Evolutionary conservation across 768 basidiomycete genomes (phyloP).

Genomic region (Mycena galericulata): DNA sequence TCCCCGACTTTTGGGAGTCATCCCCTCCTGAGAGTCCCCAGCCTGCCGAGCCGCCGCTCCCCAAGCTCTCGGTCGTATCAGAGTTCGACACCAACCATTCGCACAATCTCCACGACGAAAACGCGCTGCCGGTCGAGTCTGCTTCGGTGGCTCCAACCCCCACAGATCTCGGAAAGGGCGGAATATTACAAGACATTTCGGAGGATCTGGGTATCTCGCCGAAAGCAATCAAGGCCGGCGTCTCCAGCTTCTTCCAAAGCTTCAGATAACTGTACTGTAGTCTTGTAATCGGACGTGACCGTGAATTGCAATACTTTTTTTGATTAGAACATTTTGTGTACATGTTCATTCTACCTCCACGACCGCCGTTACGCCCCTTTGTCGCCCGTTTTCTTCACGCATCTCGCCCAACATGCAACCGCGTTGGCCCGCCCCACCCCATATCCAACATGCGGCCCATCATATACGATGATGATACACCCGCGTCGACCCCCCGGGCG

Average conservation of each 20-base stretch:
- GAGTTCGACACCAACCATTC: slow-evolving; percentile 53
- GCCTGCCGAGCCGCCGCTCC: slow-evolving; percentile 43
- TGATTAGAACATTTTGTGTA: not conserved
- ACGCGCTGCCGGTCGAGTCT: slow-evolving; percentile 25
- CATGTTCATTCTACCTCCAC: slow-evolving; percentile 9
- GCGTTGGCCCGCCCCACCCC: slow-evolving; percentile 81
- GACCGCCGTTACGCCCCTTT: slow-evolving; percentile 10
- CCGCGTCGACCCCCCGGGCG: slow-evolving; percentile 48
- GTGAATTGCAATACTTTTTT: not conserved
- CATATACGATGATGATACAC: slow-evolving; percentile 72
- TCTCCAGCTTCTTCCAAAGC: slow-evolving; percentile 20
- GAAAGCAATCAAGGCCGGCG: slow-evolving; percentile 18
- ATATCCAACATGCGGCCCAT: slow-evolving; percentile 84
- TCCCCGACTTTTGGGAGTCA: slow-evolving; percentile 61
- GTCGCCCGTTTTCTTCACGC: slow-evolving; percentile 32
- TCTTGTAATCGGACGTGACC: not conserved
- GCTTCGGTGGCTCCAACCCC: slow-evolving; percentile 30
- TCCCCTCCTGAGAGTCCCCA: slow-evolving; percentile 34
- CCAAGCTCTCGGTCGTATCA: slow-evolving; percentile 59
- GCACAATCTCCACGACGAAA: slow-evolving; percentile 48
- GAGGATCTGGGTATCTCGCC: slow-evolving; percentile 25
- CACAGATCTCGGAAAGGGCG: slow-evolving; percentile 9
- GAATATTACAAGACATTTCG: slow-evolving; percentile 26
- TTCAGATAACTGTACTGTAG: slow-evolving; percentile 16
- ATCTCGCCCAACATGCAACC: slow-evolving; percentile 42